Conservation (phyloP, 1,284 basidiomycete genomes). For the Ceratobasidium sp. region DNA sequence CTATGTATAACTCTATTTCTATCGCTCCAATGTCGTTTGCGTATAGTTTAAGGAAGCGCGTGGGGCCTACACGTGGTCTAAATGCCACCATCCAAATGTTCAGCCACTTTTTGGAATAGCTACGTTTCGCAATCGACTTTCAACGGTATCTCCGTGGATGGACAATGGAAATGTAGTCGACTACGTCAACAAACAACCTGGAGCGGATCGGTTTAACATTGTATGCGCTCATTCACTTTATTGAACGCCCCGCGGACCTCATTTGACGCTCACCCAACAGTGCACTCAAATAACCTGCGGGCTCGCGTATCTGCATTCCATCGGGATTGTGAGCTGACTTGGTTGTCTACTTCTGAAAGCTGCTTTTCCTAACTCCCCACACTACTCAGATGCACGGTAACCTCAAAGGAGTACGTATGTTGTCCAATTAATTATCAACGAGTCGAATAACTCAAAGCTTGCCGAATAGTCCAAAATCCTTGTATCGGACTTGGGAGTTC, state of each 20-base stretch:
- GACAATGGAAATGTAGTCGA: not conserved
- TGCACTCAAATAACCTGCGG: not conserved
- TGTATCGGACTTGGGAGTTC: not conserved
- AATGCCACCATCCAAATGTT: conserved; percentile 25
- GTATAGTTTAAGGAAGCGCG: not conserved
- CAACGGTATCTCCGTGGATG: conserved; percentile 18
- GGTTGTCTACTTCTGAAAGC: too few relatives aligned
- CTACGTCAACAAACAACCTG: not conserved
- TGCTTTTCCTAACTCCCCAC: too few relatives aligned
- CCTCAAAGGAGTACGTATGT: conserved; percentile 20
- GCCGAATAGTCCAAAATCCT: not conserved
- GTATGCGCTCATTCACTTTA: not conserved
- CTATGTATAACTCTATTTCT: not conserved
- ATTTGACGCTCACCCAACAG: not conserved
- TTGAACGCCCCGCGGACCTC: not conserved
- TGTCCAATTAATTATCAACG: too few relatives aligned
- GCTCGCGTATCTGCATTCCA: conserved; percentile 13
- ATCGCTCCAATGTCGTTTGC: too few relatives aligned
- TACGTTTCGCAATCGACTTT: not conserved
- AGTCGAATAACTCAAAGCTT: too few relatives aligned
- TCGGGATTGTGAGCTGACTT: conserved; percentile 7
- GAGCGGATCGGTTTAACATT: not conserved
- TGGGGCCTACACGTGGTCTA: conserved; percentile 17
- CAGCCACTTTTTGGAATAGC: not conserved
- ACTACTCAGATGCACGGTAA: not conserved